phyloP scores from a whole-genome alignment of 2,329 filamentous ascomycete species.

The Akanthomyces muscarius region DNA sequence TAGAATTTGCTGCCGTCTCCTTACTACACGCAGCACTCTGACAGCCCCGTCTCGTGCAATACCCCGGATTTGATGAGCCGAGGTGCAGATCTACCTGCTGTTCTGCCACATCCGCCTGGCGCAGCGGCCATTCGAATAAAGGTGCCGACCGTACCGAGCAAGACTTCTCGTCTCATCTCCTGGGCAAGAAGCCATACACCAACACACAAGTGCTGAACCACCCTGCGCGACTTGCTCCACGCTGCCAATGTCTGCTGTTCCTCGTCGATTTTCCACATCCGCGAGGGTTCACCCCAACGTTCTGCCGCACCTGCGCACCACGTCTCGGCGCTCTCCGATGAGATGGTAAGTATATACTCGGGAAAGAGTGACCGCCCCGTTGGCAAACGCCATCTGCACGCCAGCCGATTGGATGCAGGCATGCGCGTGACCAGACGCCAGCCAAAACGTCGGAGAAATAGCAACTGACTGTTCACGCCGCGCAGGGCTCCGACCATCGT shows the following conservation, averaged over 20 bases:
- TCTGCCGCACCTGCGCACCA: conserved; percentile 31
- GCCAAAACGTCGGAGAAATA: not conserved
- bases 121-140: not conserved
- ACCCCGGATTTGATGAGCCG: conserved; percentile 9
- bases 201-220: not conserved
- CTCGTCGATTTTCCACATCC: conserved; percentile 32
- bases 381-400: not conserved
- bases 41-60: not conserved
- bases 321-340: conserved; percentile 25
- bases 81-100: not conserved
- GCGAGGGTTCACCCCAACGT: conserved; percentile 32
- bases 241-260: conserved; percentile 19
- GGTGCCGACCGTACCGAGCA: not conserved
- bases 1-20: not conserved
- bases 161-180: not conserved
- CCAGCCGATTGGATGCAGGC: not conserved
- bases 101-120: not conserved
- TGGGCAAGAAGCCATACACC: not conserved
- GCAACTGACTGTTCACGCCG: conserved; percentile 4
- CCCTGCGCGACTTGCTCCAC: not conserved
- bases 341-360: conserved; percentile 28
- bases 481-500: conserved; percentile 31
- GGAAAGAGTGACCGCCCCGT: not conserved
- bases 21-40: not conserved
- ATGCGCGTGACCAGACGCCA: not conserved